phyloP scores from a whole-genome alignment of 192 early-diverging fungal genomes.

The Obelidium mucronatum region DNA sequence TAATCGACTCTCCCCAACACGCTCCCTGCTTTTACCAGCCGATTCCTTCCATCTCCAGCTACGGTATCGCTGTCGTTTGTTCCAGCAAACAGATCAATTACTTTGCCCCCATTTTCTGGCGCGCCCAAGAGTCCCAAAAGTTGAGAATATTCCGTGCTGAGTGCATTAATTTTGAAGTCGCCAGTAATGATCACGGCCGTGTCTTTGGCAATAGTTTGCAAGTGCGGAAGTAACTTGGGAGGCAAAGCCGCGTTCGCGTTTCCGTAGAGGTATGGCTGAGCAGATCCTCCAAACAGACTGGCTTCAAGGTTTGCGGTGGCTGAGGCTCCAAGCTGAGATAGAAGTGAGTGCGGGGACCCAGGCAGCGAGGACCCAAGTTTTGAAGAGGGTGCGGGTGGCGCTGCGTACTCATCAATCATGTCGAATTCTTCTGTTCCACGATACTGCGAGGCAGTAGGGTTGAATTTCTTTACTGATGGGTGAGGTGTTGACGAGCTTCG shows the following conservation, averaged over 20 bases:
- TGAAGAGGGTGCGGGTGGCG: background rate
- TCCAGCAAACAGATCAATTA: background rate
- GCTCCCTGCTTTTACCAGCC: constrained; percentile 29
- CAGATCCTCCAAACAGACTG: background rate
- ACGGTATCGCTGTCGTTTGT: constrained; percentile 11
- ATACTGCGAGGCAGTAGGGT: no score
- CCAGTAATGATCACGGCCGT: constrained; percentile 5
- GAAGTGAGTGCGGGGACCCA: background rate
- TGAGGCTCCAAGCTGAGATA: background rate
- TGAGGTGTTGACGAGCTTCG: background rate
- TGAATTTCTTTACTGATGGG: background rate
- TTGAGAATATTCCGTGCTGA: background rate
- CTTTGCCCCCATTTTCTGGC: background rate
- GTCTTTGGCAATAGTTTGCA: constrained; percentile 11
- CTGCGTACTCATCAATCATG: constrained; percentile 37
- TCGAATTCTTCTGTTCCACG: constrained; percentile 28
- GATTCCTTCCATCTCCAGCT: constrained; percentile 17
- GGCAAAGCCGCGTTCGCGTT: no score
- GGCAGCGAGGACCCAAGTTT: background rate
- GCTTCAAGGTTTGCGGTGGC: background rate
- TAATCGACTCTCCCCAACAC: constrained; percentile 31
- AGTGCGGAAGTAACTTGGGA: constrained; percentile 3
- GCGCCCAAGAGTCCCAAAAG: background rate
- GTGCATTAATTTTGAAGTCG: constrained; percentile 8
- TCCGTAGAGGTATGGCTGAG: background rate